Percentiles rank a stretch among this genome's conserved stretches.
Evolutionary conservation across 2,329 filamentous ascomycete species (phyloP).

Genomic region (Cryphonectria radicalis): DNA sequence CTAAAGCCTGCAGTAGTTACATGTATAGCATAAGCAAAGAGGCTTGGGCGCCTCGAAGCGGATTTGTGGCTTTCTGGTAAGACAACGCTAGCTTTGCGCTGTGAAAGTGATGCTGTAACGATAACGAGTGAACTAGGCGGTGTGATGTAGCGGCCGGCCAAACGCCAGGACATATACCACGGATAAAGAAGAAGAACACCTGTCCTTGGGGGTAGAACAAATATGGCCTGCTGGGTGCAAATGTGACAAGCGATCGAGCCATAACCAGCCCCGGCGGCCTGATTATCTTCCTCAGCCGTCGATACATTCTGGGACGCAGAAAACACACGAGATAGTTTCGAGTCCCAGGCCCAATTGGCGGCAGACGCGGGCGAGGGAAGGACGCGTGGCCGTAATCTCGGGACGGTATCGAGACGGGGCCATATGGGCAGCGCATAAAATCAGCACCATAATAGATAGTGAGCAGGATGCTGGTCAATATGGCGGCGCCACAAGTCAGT

Average conservation of each 20-base stretch:
- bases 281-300: background rate
- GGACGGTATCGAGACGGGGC: background rate
- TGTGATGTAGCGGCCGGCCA: background rate
- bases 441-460: no score
- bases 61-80: background rate
- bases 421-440: background rate
- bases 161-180: background rate
- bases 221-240: background rate
- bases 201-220: background rate
- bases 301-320: background rate
- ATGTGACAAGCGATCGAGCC: background rate
- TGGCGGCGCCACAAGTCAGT: background rate
- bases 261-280: background rate
- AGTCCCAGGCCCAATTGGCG: no score
- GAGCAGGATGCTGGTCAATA: background rate
- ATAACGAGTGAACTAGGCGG: background rate
- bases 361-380: background rate
- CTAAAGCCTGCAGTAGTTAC: background rate
- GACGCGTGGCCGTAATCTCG: slow-evolving; percentile 3
- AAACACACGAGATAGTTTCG: background rate
- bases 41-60: no score
- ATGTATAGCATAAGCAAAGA: background rate
- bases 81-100: background rate
- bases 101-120: background rate
- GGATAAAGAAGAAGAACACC: background rate